These are phyloP conservation scores for Cystobasidium tubakii DNA, from an alignment of 768 basidiomycete species.

Conservation along the genomic window DNA sequence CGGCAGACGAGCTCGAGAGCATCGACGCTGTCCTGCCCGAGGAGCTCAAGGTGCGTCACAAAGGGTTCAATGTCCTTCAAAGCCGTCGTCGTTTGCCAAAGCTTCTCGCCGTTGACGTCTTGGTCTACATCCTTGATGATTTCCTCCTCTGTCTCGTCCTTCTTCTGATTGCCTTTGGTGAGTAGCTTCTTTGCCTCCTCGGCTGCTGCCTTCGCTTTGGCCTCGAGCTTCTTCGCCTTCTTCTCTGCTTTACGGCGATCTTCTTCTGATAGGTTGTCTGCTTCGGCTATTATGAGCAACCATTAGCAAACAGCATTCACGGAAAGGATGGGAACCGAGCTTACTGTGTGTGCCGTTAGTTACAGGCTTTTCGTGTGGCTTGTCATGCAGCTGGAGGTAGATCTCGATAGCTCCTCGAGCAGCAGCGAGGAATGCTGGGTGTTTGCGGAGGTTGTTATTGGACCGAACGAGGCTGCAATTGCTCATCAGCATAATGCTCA, in stretches of 20 bases:
- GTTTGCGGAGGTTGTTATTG: constrained; percentile 38
- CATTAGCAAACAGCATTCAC: not conserved
- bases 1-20: constrained; percentile 73
- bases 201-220: constrained; percentile 34
- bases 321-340: not conserved
- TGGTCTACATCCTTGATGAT: constrained; percentile 58
- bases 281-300: constrained; percentile 53
- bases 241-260: constrained; percentile 54
- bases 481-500: constrained; percentile 57
- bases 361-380: constrained; percentile 45
- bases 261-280: constrained; percentile 76
- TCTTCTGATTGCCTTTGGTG: not conserved
- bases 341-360: constrained; percentile 28
- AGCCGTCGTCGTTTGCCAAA: constrained; percentile 60
- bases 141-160: constrained; percentile 48
- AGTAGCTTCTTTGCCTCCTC: constrained; percentile 25
- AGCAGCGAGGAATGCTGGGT: not conserved
- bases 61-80: constrained; percentile 71
- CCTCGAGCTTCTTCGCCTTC: constrained; percentile 52
- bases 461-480: constrained; percentile 18
- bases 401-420: constrained; percentile 55
- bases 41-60: constrained; percentile 59
- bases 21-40: constrained; percentile 58
- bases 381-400: constrained; percentile 65
- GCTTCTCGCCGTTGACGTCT: constrained; percentile 70